Base-by-base conservation (phyloP, 2,329 filamentous ascomycete species). In the Xylogone sp. region DNA sequence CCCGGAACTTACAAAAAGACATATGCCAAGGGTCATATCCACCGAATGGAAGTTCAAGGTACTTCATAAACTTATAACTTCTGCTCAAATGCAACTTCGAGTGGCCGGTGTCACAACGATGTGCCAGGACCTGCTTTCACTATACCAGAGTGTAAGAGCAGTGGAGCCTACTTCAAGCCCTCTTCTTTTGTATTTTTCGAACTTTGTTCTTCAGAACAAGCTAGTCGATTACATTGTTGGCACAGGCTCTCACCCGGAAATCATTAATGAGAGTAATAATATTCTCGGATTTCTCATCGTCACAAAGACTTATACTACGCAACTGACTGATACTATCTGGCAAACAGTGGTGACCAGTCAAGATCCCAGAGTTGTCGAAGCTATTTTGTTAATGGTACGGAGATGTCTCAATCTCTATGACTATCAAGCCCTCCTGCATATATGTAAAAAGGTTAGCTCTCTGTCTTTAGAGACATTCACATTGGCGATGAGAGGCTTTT, bases 31-130 rank as follows among this genome's bases (percentile, higher is more conserved):
- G 8, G 72, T 84, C 0, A 73, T 87, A 16, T 69, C 76, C 1
- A 74, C 76, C 48, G 77, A 83, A 50, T 95, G 88, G 86, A 85
- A 83, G 47, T 84, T 96, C 59, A 74, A 75, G 43, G 73, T 86
- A 1, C 73, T 88, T 48, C 83, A 82, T 60, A 86, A 82, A 58
- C 83, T 93, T 58, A 85, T 97, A 48, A 83, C 81, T 62, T 93
- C 89, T 52, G 86, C 88, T 31, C 89, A 93, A 62, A 96, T 97
- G 90, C 90, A 96, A 63, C 75, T 97, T 34, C 86, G 93, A 34
- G 88, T 95, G 12, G 79, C 83, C 65, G 90, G 90, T 19, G 84
- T 93, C 46, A 80, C 83, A n/a, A 75, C 74, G 19, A 86, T 97
- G 80, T 87, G 88, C 57, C 65, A 64, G 8, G 84, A 89, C 24